Conservation (phyloP, 2,329 filamentous ascomycete genomes). For the Aspergillus transmontanensis region DNA sequence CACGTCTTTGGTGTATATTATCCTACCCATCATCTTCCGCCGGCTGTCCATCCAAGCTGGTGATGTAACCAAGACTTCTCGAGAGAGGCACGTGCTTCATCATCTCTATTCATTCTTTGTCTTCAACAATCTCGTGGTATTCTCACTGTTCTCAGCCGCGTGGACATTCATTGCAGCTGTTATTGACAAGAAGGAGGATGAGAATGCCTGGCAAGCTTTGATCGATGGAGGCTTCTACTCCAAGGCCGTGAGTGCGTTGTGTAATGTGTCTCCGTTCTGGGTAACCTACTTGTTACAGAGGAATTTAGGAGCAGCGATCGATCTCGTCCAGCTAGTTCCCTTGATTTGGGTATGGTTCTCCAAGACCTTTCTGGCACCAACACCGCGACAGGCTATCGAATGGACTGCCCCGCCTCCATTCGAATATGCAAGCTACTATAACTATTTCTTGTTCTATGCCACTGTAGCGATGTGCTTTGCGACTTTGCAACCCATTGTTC, state of each 20-base stretch:
- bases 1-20: slow-evolving; percentile 82
- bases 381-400: slow-evolving; percentile 87
- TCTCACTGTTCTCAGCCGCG: slow-evolving; percentile 84
- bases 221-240: slow-evolving; percentile 63
- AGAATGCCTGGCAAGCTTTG: slow-evolving; percentile 70
- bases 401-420: slow-evolving; percentile 89
- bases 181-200: slow-evolving; percentile 59
- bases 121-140: slow-evolving; percentile 94
- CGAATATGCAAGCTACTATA: slow-evolving; percentile 96
- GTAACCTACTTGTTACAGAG: slow-evolving; percentile 90
- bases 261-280: slow-evolving; percentile 86
- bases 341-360: slow-evolving; percentile 82
- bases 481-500: slow-evolving; percentile 80
- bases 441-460: slow-evolving; percentile 93
- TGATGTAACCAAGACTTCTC: slow-evolving; percentile 86
- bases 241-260: slow-evolving; percentile 73
- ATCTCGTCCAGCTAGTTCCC: slow-evolving; percentile 85
- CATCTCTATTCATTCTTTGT: slow-evolving; percentile 96
- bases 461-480: slow-evolving; percentile 87
- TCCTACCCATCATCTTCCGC: slow-evolving; percentile 89
- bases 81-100: slow-evolving; percentile 85
- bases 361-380: slow-evolving; percentile 82
- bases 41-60: slow-evolving; percentile 80
- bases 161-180: slow-evolving; percentile 74
- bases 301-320: slow-evolving; percentile 89